Conservation (phyloP, 257 asterid genomes). For the Rhazya stricta region DNA sequence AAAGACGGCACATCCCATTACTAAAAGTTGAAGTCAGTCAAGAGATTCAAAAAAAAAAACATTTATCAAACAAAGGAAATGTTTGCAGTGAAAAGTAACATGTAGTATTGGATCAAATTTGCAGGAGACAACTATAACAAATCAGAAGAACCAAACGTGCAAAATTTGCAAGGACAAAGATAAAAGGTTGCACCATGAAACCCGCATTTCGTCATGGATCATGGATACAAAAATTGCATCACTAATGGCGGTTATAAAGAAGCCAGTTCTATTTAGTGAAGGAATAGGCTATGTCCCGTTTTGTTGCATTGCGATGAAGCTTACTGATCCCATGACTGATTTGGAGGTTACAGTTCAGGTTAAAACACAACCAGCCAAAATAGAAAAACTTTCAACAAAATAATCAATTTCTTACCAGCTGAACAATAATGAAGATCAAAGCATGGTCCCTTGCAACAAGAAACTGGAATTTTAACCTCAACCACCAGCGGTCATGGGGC, state of each 20-base stretch:
- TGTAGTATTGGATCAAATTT: no score
- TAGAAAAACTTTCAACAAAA: neutral
- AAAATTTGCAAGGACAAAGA: neutral
- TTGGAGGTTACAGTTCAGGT: neutral
- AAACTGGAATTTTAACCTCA: conserved; percentile 90
- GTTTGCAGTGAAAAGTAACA: no score
- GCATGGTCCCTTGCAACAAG: conserved; percentile 99
- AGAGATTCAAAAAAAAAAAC: neutral
- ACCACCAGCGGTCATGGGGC: conserved; percentile 99
- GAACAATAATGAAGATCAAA: conserved; percentile 77
- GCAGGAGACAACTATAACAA: conserved; percentile 9
- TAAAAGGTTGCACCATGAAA: neutral
- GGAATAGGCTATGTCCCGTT: neutral
- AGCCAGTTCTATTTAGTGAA: neutral
- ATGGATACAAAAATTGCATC: neutral
- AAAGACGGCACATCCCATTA: neutral
- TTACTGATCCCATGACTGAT: neutral
- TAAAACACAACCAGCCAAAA: neutral
- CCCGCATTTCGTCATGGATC: neutral
- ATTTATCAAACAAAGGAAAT: neutral
- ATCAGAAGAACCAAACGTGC: neutral
- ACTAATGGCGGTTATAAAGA: neutral
- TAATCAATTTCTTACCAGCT: conserved; percentile 61
- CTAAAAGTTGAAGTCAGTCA: neutral
- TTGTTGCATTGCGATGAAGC: neutral